Conservation (phyloP, 202 grass and related monocot species). For the Saccharum hybrid region DNA sequence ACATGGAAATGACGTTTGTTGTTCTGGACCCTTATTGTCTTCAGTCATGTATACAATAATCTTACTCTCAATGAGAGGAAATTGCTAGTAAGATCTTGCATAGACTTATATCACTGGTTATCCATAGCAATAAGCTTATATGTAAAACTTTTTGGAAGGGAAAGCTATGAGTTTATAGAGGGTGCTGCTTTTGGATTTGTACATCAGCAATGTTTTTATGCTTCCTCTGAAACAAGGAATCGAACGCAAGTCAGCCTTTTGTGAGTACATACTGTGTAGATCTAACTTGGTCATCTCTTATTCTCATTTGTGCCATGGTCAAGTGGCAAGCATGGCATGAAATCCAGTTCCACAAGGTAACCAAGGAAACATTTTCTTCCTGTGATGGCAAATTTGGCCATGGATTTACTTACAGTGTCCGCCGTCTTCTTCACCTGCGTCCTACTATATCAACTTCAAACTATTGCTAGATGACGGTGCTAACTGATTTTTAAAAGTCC, state of each 20-base stretch:
- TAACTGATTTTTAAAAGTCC: constrained; percentile 6
- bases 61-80: not conserved
- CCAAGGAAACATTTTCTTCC: not conserved
- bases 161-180: not conserved
- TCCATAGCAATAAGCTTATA: not conserved
- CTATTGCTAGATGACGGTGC: not conserved
- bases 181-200: not conserved
- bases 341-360: not conserved
- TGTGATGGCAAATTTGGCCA: constrained; percentile 1
- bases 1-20: constrained; percentile 24
- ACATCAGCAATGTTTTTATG: not conserved
- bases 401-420: not conserved
- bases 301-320: not conserved
- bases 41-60: constrained; percentile 34
- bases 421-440: not conserved
- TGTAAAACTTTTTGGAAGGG: not conserved
- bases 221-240: not conserved
- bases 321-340: not conserved
- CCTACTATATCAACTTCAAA: constrained; percentile 4
- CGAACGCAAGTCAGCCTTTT: not conserved
- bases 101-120: not conserved
- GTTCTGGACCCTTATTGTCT: constrained; percentile 4
- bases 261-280: not conserved
- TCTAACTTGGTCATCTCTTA: not conserved
- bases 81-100: not conserved